Percentiles rank a stretch among this genome's conserved stretches.
Evolutionary conservation across 192 early-diverging fungal species (phyloP).

Genomic region (Spinellus fusiger): DNA sequence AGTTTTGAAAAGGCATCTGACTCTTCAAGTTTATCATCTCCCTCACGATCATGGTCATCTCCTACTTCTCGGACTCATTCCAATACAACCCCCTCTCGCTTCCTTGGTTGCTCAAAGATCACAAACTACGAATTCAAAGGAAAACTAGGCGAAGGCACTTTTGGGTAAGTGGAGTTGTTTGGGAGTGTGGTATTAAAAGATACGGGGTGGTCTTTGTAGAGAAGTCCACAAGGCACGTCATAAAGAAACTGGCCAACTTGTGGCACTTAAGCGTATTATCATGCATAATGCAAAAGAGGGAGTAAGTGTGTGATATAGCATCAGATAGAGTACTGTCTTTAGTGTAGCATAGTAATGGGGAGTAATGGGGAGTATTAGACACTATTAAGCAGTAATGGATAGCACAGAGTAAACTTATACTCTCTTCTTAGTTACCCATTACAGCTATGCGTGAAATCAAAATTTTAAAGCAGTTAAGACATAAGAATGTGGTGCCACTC

Average conservation of each 20-base stretch:
- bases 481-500: conserved; percentile 73
- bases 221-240: conserved; percentile 87
- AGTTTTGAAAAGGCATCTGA: background rate
- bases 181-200: background rate
- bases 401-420: conserved; percentile 7
- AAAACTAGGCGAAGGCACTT: conserved; percentile 96
- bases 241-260: conserved; percentile 54
- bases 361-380: no score
- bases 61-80: conserved; percentile 7
- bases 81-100: conserved; percentile 8
- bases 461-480: conserved; percentile 80
- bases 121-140: conserved; percentile 76
- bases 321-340: background rate
- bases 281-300: conserved; percentile 95
- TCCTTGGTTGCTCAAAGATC: conserved; percentile 66
- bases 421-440: conserved; percentile 62
- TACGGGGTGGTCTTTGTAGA: conserved; percentile 28
- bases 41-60: background rate
- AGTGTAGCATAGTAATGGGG: background rate
- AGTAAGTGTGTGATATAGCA: conserved; percentile 7
- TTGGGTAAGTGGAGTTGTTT: conserved; percentile 58
- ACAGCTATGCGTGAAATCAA: conserved; percentile 97
- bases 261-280: conserved; percentile 91
- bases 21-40: background rate
- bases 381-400: no score